Evolutionary conservation across 345 rosid species (phyloP).

Genomic region (Acer yangbiense): DNA sequence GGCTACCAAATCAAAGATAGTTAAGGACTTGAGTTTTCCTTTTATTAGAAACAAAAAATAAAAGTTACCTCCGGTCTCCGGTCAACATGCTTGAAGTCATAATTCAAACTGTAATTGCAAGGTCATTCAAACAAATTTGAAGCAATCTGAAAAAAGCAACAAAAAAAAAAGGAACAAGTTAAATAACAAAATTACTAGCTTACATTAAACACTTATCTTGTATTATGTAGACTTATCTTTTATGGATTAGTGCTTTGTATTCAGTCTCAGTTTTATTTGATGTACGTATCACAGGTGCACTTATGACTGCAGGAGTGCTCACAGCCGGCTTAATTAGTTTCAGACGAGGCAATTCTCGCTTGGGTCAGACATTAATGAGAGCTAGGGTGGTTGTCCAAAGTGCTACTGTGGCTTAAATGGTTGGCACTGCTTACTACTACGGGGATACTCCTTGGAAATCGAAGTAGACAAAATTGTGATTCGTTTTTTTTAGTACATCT

Average conservation of each 20-base stretch:
- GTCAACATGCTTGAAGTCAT: slow-evolving; percentile 56
- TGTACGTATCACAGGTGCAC: no score
- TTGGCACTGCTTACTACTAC: slow-evolving; percentile 87
- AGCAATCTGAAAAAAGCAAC: slow-evolving; percentile 27
- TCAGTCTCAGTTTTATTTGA: slow-evolving; percentile 13
- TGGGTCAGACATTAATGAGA: slow-evolving; percentile 82
- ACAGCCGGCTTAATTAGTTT: slow-evolving; percentile 94
- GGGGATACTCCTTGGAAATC: slow-evolving; percentile 86
- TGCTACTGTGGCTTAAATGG: slow-evolving; percentile 83
- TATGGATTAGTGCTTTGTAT: neutral
- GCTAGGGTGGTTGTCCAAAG: slow-evolving; percentile 85
- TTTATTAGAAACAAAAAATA: neutral
- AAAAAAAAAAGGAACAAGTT: neutral
- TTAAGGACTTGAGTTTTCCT: neutral
- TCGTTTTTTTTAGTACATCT: neutral
- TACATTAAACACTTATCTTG: neutral
- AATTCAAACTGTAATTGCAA: slow-evolving; percentile 30
- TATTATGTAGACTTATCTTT: no score
- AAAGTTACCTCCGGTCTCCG: slow-evolving; percentile 61
- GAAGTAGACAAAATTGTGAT: neutral
- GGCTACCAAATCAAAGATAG: neutral
- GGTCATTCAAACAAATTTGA: slow-evolving; percentile 49
- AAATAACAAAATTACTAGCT: neutral
- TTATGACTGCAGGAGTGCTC: slow-evolving; percentile 92
- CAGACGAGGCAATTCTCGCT: slow-evolving; percentile 66